Conservation (phyloP, 2,329 filamentous ascomycete species). For the Ceratocystis albifundus region DNA sequence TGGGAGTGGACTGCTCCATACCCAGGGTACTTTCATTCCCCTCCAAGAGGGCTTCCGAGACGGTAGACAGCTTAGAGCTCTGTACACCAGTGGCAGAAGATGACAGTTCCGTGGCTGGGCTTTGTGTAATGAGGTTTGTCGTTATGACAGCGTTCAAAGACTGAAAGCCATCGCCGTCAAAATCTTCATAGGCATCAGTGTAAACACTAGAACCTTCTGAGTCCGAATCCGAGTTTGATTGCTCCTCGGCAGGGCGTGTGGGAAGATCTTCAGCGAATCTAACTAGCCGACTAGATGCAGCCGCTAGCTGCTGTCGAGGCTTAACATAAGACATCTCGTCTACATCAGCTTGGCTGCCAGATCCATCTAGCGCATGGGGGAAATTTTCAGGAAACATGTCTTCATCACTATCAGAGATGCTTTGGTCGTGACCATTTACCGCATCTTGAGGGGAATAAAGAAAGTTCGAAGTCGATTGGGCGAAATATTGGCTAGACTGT, state of each 20-base stretch:
- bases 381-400: not conserved
- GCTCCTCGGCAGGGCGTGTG: constrained; percentile 9
- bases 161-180: constrained; percentile 57
- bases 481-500: not conserved
- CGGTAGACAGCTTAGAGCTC: not conserved
- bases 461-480: not conserved
- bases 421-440: not conserved
- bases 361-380: not conserved
- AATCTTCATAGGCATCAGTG: constrained; percentile 67
- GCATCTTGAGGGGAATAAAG: not conserved
- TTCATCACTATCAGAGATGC: not conserved
- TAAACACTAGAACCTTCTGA: constrained; percentile 50
- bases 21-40: not conserved
- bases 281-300: not conserved
- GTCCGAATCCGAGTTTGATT: constrained; percentile 25
- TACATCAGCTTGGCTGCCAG: not conserved
- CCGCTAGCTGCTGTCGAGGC: not conserved
- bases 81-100: not conserved
- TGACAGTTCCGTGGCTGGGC: constrained; percentile 22
- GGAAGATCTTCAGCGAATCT: constrained; percentile 35
- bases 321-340: not conserved
- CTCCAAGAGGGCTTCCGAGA: constrained; percentile 14
- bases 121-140: constrained; percentile 41
- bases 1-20: not conserved
- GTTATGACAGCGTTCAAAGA: constrained; percentile 59